Conservation (phyloP, 306 rosid species). For the Arachis hypogaea region DNA sequence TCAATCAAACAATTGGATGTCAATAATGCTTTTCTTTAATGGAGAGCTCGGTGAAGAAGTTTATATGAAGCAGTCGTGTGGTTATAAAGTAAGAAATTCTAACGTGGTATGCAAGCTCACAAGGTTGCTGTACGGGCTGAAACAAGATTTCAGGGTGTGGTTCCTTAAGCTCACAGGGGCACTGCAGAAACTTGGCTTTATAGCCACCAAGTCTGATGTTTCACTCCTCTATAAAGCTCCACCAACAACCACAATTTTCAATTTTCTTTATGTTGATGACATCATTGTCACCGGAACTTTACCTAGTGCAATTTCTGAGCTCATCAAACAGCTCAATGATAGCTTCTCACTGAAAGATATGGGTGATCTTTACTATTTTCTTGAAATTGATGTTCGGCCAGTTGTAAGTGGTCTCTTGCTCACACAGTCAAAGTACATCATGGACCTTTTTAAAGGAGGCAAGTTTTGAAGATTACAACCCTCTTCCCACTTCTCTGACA, state of each 20-base stretch:
- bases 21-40: neutral
- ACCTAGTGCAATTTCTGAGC: neutral
- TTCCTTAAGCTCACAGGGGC: too few species aligned
- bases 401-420: too few species aligned
- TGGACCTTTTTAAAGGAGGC: too few species aligned
- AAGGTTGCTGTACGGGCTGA: neutral
- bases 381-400: too few species aligned
- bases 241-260: neutral
- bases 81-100: neutral
- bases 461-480: too few species aligned
- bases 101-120: neutral
- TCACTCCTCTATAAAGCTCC: neutral
- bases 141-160: neutral
- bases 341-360: too few species aligned
- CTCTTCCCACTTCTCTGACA: too few species aligned
- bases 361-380: neutral
- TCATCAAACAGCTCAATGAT: neutral
- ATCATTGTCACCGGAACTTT: neutral
- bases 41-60: neutral
- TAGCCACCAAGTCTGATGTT: neutral
- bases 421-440: too few species aligned
- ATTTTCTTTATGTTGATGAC: neutral
- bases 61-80: neutral
- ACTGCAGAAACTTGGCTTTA: neutral
- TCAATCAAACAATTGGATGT: neutral